Base-by-base conservation (phyloP, 2,329 filamentous ascomycete genomes). In the Knoxdaviesia proteae region DNA sequence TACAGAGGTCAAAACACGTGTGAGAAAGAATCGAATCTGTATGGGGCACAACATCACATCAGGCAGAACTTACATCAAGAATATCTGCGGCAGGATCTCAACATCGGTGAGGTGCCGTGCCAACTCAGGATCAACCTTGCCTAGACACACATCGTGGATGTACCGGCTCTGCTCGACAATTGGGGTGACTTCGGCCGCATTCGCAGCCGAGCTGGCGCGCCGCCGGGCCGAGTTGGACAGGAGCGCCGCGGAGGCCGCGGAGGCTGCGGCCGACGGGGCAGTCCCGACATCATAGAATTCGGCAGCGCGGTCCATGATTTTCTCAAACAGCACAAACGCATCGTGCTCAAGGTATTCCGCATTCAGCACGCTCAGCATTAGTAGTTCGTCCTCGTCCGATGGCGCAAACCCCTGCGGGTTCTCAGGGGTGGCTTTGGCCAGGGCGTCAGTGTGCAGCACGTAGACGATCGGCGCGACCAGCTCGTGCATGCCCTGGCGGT, bases 401-500 rank as follows among this genome's bases (percentile, higher is more conserved):
- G 45, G 37, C 7, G 30, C 34, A 3, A 20, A 20, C 20, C 20
- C 20, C 20, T 20, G 20, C 20, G 20, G 20, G 3, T 20, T 20
- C 20, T 20, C 20, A 20, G 20, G 20, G 1, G 55, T 53, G 38
- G 59, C 53, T 39, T 51, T 49, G 3, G 58, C 54, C 3, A 54
- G 51, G 6, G 87, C 80, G 60, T 98, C 90, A 50, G 78, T 69
- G 50, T 87, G 76, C 5, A 96, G 63, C 2, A 84, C 81, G 69
- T 84, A 84, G 6, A 94, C 64, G 35, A 98, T 76, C 0, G 90
- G 87, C 0, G 90, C 90, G 9, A 96, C 67, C 38, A 98, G 65
- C 60, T 98, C 90, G 56, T 98, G 90, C 88, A 98, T 98, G 7
- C 90, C 90, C 61, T 98, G 90, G n/a, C 90, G 76, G 56, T 98